These are phyloP conservation scores for Chlamydomonas sphaeroides DNA, from an alignment of 139 green algal species.

Conservation along the genomic window DNA sequence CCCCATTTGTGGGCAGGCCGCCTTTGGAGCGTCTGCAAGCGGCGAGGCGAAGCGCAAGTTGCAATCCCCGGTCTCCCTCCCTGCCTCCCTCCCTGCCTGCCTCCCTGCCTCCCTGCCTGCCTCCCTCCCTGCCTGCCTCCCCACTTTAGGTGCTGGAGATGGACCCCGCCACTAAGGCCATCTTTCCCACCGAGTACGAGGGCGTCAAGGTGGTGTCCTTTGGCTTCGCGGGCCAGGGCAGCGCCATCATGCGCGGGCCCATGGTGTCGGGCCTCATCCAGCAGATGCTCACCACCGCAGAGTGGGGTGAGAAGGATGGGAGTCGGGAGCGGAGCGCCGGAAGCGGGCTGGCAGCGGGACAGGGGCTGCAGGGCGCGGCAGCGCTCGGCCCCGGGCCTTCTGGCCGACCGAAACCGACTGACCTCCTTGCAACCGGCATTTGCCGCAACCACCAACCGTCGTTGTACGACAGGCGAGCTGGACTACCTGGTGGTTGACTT, in stretches of 20 bases:
- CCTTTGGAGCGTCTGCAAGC: too few species aligned
- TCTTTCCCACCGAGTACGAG: slow-evolving; percentile 87
- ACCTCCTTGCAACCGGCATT: neutral
- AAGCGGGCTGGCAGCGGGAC: neutral
- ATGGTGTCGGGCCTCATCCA: slow-evolving; percentile 97
- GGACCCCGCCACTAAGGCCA: slow-evolving; percentile 79
- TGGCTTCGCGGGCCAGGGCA: slow-evolving; percentile 95
- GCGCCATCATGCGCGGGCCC: slow-evolving; percentile 97
- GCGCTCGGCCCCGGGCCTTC: too few species aligned
- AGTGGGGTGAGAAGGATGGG: slow-evolving; percentile 78
- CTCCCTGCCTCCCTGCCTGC: neutral
- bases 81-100: too few species aligned
- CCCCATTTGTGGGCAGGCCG: too few species aligned
- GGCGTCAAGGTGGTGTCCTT: slow-evolving; percentile 98
- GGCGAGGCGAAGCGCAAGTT: too few species aligned
- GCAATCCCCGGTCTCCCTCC: too few species aligned
- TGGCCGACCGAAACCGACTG: neutral
- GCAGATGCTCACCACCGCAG: slow-evolving; percentile 92
- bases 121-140: neutral
- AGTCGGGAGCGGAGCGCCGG: too few species aligned
- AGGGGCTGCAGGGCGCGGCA: neutral
- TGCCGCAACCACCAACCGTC: too few species aligned
- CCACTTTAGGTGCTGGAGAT: slow-evolving; percentile 72
- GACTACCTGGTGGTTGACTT: slow-evolving; percentile 99
- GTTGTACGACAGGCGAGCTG: slow-evolving; percentile 91